Percentiles rank a stretch among this genome's conserved stretches.
phyloP scores from a whole-genome alignment of 2,329 filamentous ascomycete species.

The Didymella sp. region DNA sequence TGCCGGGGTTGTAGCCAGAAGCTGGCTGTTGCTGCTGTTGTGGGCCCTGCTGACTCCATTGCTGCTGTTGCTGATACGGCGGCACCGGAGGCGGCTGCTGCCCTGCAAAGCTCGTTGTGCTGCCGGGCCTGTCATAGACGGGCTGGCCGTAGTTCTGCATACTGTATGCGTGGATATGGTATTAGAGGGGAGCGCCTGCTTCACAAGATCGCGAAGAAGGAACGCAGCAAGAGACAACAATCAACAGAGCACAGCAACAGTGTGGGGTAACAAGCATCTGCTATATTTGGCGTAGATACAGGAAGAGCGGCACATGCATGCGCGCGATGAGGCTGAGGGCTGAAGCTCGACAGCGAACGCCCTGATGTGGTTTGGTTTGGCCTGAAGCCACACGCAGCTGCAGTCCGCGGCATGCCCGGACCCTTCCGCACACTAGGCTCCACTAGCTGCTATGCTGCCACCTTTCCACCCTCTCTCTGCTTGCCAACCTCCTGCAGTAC shows the following conservation, averaged over 20 bases:
- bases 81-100: constrained; percentile 36
- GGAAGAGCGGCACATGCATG: constrained; percentile 21
- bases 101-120: constrained; percentile 38
- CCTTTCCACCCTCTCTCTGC: constrained; percentile 9
- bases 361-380: constrained; percentile 19
- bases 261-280: constrained; percentile 12
- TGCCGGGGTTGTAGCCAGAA: constrained; percentile 42
- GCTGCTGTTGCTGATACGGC: constrained; percentile 41
- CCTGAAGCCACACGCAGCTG: constrained; percentile 11
- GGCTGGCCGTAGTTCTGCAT: constrained; percentile 47
- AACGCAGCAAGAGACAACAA: constrained; percentile 19
- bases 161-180: constrained; percentile 24
- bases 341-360: constrained; percentile 24
- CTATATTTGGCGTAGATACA: constrained; percentile 31
- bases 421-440: constrained; percentile 3
- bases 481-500: constrained; percentile 15
- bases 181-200: constrained; percentile 16
- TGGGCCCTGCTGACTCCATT: constrained; percentile 39
- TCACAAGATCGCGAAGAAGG: constrained; percentile 8
- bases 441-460: neutral
- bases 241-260: constrained; percentile 20
- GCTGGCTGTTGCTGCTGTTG: constrained; percentile 33
- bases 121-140: constrained; percentile 43
- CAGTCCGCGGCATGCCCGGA: constrained; percentile 1
- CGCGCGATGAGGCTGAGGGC: constrained; percentile 40